Percentiles rank a stretch among this genome's conserved stretches.
Evolutionary conservation across 345 rosid genomes (phyloP).

Genomic region (Corchorus olitorius): DNA sequence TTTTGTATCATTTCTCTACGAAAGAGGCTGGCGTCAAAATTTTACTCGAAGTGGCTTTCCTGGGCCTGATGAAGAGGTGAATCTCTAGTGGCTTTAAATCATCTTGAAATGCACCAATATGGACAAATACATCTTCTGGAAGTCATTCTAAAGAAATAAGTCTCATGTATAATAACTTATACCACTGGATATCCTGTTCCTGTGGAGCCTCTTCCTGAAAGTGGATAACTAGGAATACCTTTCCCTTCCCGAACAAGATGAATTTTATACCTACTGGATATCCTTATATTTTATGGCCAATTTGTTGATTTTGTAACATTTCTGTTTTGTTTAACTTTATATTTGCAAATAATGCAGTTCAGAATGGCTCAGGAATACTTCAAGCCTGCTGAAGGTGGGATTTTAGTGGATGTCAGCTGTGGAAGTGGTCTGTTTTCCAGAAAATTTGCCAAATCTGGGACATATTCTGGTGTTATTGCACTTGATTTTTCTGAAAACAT

Average conservation of each 20-base stretch:
- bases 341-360: conserved; percentile 55
- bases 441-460: conserved; percentile 74
- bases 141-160: conserved; percentile 7
- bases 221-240: neutral
- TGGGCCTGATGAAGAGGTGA: conserved; percentile 94
- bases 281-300: neutral
- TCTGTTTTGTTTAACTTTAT: conserved; percentile 1
- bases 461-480: conserved; percentile 82
- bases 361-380: conserved; percentile 92
- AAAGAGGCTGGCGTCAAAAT: conserved; percentile 94
- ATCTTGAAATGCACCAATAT: neutral
- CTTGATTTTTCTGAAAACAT: conserved; percentile 95
- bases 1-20: conserved; percentile 84
- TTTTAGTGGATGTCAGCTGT: conserved; percentile 91
- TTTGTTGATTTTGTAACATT: conserved; percentile 12
- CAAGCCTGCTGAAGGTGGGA: conserved; percentile 72
- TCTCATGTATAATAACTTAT: neutral
- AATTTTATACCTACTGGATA: neutral
- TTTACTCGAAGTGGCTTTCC: conserved; percentile 86
- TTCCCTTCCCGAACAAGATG: neutral
- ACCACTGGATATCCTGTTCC: neutral
- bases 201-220: neutral
- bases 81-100: conserved; percentile 13
- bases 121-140: neutral
- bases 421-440: conserved; percentile 96